These are phyloP conservation scores for Nicotiana otophora DNA, from an alignment of 257 asterid species.

Conservation along the genomic window DNA sequence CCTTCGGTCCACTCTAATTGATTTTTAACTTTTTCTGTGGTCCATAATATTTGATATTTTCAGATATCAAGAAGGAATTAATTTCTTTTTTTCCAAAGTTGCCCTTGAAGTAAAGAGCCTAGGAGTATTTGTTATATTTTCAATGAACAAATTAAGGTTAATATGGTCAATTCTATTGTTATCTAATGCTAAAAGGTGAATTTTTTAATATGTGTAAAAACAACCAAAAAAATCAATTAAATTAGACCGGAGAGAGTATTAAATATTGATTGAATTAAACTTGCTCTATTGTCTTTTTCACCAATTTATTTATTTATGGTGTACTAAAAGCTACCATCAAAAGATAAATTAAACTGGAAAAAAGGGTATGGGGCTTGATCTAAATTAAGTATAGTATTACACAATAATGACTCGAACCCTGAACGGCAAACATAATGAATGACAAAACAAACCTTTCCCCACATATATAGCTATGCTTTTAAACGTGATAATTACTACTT, in stretches of 20 bases:
- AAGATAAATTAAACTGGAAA: background rate
- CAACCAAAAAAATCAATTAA: too few species aligned
- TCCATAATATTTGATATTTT: too few species aligned
- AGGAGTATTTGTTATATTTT: too few species aligned
- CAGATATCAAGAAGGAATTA: too few species aligned
- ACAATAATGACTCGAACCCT: background rate
- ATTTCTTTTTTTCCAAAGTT: too few species aligned
- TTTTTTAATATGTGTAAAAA: background rate
- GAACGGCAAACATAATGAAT: constrained; percentile 1
- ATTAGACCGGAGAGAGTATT: too few species aligned
- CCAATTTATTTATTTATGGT: background rate
- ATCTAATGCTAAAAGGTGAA: too few species aligned
- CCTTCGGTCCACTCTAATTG: too few species aligned
- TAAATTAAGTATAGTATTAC: background rate
- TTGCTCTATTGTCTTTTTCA: background rate
- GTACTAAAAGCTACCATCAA: background rate
- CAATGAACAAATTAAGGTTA: too few species aligned
- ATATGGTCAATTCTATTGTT: too few species aligned
- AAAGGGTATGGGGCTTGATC: background rate
- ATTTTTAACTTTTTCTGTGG: too few species aligned
- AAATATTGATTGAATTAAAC: background rate
- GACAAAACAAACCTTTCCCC: background rate
- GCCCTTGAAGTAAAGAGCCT: too few species aligned
- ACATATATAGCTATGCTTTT: background rate
- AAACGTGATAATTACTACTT: background rate